These are phyloP conservation scores for Fusarium pseudoanthophilum DNA, from an alignment of 2,329 filamentous ascomycete genomes.

Conservation along the genomic window DNA sequence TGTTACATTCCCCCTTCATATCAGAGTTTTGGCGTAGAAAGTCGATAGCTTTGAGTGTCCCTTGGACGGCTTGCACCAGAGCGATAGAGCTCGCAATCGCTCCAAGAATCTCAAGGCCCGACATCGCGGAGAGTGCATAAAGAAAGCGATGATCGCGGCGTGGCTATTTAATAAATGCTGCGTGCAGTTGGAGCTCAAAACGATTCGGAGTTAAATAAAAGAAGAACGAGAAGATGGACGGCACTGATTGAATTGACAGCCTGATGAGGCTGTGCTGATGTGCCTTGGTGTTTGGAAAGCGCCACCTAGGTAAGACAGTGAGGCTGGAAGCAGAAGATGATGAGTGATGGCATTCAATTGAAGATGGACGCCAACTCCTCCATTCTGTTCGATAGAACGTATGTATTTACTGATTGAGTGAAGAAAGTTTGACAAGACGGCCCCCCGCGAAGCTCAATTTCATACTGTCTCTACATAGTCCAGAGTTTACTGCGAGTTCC, in stretches of 20 bases:
- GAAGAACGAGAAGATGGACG: not conserved
- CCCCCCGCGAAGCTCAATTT: rapidly evolving
- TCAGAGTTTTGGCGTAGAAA: not conserved
- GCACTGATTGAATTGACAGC: not conserved
- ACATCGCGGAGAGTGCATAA: not conserved
- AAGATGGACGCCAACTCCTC: too few species aligned
- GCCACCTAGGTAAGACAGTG: not conserved
- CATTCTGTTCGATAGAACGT: not conserved
- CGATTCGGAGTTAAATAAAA: rapidly evolving
- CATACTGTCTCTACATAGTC: not conserved
- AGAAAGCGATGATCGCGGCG: not conserved
- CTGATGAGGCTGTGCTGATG: conserved; percentile 8
- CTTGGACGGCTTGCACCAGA: conserved; percentile 9
- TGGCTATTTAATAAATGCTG: not conserved
- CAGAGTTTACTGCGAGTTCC: not conserved
- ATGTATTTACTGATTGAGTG: not conserved
- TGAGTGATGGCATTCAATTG: not conserved
- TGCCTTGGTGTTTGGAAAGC: not conserved
- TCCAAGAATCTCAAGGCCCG: conserved; percentile 21
- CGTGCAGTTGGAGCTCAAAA: not conserved
- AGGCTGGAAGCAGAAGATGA: not conserved
- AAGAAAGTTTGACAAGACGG: not conserved
- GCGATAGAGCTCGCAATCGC: conserved; percentile 26
- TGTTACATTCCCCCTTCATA: conserved; percentile 1
- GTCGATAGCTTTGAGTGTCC: conserved; percentile 14